Conservation (phyloP, 176 grass and related monocot genomes). For the Dactylis glomerata region DNA sequence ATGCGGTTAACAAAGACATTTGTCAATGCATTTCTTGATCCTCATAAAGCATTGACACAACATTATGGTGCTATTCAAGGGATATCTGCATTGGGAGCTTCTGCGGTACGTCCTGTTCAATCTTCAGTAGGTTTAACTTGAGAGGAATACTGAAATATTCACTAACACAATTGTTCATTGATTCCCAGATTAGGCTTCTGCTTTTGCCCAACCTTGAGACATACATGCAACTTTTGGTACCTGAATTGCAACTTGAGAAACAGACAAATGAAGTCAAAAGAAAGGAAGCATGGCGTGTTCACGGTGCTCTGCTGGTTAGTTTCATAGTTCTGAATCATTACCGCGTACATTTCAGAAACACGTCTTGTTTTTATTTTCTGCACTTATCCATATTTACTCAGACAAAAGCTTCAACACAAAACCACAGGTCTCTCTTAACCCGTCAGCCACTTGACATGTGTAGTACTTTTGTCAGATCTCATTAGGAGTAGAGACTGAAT, state of each 20-base stretch:
- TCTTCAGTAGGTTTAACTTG: constrained; percentile 19
- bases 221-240: constrained; percentile 86
- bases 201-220: constrained; percentile 82
- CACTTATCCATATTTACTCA: not conserved
- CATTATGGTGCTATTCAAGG: constrained; percentile 96
- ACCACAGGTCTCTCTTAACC: not conserved
- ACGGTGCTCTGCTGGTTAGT: constrained; percentile 76
- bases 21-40: constrained; percentile 85
- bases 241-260: constrained; percentile 84
- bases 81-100: constrained; percentile 75
- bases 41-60: constrained; percentile 84
- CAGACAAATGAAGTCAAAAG: constrained; percentile 96
- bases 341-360: not conserved
- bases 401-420: not conserved
- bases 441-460: not conserved
- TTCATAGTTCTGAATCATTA: not conserved
- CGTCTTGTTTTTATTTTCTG: not conserved
- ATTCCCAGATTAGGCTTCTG: constrained; percentile 67
- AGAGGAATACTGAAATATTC: not conserved
- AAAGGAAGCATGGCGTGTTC: constrained; percentile 96
- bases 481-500: not conserved
- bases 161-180: constrained; percentile 14
- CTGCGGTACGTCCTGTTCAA: constrained; percentile 46
- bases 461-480: not conserved
- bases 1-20: constrained; percentile 69